These are phyloP conservation scores for Aspergillus sp. DNA, from an alignment of 2,329 filamentous ascomycete genomes.

Conservation along the genomic window DNA sequence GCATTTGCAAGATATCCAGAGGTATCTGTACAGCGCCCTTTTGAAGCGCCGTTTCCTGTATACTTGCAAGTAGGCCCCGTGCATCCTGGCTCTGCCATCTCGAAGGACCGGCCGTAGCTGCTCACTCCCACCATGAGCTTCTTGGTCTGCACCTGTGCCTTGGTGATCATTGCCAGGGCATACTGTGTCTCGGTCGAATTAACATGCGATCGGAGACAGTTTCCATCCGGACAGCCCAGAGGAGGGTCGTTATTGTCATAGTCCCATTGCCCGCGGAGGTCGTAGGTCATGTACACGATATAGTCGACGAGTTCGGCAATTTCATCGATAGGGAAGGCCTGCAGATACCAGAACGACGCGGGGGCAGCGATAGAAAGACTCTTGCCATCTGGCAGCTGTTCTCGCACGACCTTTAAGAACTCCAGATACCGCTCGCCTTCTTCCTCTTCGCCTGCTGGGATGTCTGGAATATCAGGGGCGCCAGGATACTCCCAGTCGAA, in stretches of 20 bases:
- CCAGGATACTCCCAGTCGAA: slow-evolving; percentile 17
- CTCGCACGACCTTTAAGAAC: slow-evolving; percentile 27
- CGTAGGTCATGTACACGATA: slow-evolving; percentile 33
- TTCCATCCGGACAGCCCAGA: background rate
- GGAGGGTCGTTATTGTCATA: background rate
- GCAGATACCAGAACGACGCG: slow-evolving; percentile 35
- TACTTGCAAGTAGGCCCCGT: background rate
- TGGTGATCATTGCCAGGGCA: slow-evolving; percentile 30
- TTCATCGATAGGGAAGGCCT: slow-evolving; percentile 28
- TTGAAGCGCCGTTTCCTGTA: background rate
- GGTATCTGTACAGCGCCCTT: background rate
- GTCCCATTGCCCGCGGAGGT: slow-evolving; percentile 8
- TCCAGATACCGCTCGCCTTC: slow-evolving; percentile 35
- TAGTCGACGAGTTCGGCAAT: slow-evolving; percentile 33
- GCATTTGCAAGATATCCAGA: background rate
- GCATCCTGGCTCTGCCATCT: background rate
- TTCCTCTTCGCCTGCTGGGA: slow-evolving; percentile 26
- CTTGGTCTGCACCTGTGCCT: background rate
- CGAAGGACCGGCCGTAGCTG: background rate
- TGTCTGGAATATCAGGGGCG: slow-evolving; percentile 36
- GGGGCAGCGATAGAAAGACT: slow-evolving; percentile 28
- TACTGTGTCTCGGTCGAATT: slow-evolving; percentile 39
- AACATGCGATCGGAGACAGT: slow-evolving; percentile 15
- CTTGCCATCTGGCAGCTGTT: slow-evolving; percentile 16
- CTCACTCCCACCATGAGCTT: background rate